phyloP scores from a whole-genome alignment of 192 early-diverging fungal genomes.

The Podochytrium sp. region DNA sequence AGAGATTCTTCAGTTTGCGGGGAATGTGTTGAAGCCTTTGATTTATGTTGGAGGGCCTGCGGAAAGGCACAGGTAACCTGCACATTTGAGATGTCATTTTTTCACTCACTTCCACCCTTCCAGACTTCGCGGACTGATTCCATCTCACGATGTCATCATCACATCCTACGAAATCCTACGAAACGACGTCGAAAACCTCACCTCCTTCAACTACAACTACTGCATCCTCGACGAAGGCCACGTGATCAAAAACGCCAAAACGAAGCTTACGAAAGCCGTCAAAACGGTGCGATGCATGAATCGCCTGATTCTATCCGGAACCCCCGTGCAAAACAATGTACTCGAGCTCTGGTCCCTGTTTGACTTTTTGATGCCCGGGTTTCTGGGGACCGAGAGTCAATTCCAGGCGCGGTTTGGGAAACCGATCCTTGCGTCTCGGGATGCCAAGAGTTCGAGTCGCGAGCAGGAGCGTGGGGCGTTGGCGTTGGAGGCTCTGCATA shows the following conservation, averaged over 20 bases:
- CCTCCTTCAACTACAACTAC: constrained; percentile 83
- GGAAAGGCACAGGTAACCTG: constrained; percentile 73
- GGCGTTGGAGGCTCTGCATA: constrained; percentile 92
- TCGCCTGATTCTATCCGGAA: constrained; percentile 93
- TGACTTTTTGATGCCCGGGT: constrained; percentile 99
- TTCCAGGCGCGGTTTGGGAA: constrained; percentile 95
- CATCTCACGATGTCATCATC: constrained; percentile 76
- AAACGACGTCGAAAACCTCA: constrained; percentile 89
- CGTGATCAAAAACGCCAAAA: constrained; percentile 92
- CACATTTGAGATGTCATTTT: too few species aligned
- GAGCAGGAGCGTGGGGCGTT: constrained; percentile 73
- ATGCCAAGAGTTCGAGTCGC: constrained; percentile 73
- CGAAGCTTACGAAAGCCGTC: constrained; percentile 92
- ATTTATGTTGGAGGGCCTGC: constrained; percentile 83
- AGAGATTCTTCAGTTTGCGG: constrained; percentile 83
- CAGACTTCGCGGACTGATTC: constrained; percentile 56
- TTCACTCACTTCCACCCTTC: not conserved
- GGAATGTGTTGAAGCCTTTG: constrained; percentile 72
- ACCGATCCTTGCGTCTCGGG: constrained; percentile 87
- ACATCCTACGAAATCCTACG: constrained; percentile 97
- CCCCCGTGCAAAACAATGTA: constrained; percentile 98
- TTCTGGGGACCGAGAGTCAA: constrained; percentile 89
- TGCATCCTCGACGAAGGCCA: constrained; percentile 98
- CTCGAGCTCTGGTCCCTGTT: constrained; percentile 97
- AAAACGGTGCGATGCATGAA: constrained; percentile 87